Evolutionary conservation across 2,329 filamentous ascomycete species (phyloP), one percentile per base, ranked within the genome.

Genomic region (Septoria linicola): DNA sequence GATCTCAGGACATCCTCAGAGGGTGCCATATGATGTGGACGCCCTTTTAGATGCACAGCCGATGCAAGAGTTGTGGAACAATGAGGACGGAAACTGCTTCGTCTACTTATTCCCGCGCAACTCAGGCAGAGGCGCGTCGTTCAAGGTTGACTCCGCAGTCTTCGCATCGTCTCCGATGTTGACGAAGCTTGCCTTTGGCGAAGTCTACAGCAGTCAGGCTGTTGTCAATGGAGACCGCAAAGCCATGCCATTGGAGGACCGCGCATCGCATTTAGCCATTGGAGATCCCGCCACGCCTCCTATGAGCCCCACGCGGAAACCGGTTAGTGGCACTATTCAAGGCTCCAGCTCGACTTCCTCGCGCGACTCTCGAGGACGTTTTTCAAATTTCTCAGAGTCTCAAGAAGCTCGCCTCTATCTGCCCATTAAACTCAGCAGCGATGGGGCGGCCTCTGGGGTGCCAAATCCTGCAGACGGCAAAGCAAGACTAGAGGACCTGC

Each of bases 1-100:
- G 81, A 77, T 83, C 52, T 75, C 80, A 4, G 80, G 80, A 6
- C 71, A 82, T 58, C 72, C 76, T 36, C 76, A 80, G 54, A 79
- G 78, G 60, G 70, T 80, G 20, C 67, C 76, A 3, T 85, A 83
- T 58, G 80, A 82, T 59, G 54, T 81, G 43, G 68, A 71, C 2
- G 71, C 72, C 23, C 59, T 84, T 55, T 55, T 76, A 19, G 71
- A 72, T 47, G 80, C 75, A 32, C 73, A 79, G 51, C 78, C 74
- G 67, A 77, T 82, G 13, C 64, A 72, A 4, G 82, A 85, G 60
- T 66, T 85, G 7, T 85, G 82, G 82, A 79, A 83, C 58, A 78
- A 82, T 3, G 51, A 52, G 4, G 65, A 75, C 40, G 82, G 79
- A n/a, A 80, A 84, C 63, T 83, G 81, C 11, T 75, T 77, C 54